Evolutionary conservation across 2,329 filamentous ascomycete species (phyloP), one percentile per base, ranked within the genome.

Genomic region (Nannizzia gypsea): DNA sequence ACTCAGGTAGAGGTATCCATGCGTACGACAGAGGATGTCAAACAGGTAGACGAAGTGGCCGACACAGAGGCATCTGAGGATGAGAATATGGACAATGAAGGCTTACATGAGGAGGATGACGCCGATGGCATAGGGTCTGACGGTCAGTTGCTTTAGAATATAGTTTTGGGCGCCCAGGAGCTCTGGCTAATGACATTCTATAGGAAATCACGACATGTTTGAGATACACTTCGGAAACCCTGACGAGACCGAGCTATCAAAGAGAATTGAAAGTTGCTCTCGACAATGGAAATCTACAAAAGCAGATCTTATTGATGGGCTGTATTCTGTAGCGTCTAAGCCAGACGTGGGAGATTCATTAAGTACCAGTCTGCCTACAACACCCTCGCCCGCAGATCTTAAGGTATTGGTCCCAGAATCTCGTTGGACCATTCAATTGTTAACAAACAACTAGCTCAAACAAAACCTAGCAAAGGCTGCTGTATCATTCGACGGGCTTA

Each of bases 151-250:
- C 9, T 36, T 26, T 22, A 24, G 34, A 15, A 24, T 8, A 3
- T 22, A 24, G 3, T 11, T 40, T 36, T 20, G 17, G 15, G 11
- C 6, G n/a, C 3, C n/a, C n/a, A n/a, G 38, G 4, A n/a, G 38
- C 38, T 42, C n/a, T 42, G 6, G 40, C 34, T 54, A 17, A 59
- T 50, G 17, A 17, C n/a, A n/a, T 20, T 17, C 4, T 34, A 26
- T 48, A 63, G 61, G 17, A 8, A 59, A 38, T n/a, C 28, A 28
- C 11, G 88, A 95, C 70, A 87, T 89, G 0, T 96, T 95, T 68
- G 87, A 93, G 64, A 74, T 77, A 6, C 92, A 96, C 73, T 95
- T 95, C 70, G 82, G 83, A 36, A 79, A 79, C 46, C 83, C 85
- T 0, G 81, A 91, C 52, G 82, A 87, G 56, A 77, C 80, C 4